These are phyloP conservation scores for Tuber brumale DNA, from an alignment of 495 filamentous ascomycete species.

Conservation along the genomic window DNA sequence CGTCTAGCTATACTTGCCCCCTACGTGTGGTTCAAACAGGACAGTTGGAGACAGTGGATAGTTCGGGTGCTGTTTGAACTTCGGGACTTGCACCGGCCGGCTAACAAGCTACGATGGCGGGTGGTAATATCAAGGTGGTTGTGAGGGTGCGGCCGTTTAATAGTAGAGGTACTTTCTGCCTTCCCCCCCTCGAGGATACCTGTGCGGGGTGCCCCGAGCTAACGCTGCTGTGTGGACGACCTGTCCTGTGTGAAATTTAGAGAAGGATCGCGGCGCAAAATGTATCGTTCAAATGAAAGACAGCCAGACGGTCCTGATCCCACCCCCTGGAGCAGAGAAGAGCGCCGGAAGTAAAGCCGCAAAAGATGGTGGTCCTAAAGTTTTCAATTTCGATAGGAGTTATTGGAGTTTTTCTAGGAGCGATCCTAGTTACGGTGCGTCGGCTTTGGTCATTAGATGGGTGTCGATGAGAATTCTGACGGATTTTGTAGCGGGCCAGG, in stretches of 20 bases:
- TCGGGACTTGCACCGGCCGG: slow-evolving; percentile 12
- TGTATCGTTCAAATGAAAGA: slow-evolving; percentile 97
- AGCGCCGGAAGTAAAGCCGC: slow-evolving; percentile 52
- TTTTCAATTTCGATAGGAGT: slow-evolving; percentile 90
- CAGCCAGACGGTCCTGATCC: slow-evolving; percentile 77
- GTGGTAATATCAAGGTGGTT: slow-evolving; percentile 99
- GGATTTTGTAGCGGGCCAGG: slow-evolving; percentile 58
- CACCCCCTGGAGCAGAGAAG: slow-evolving; percentile 57
- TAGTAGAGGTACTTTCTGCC: slow-evolving; percentile 61
- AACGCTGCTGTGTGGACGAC: neutral
- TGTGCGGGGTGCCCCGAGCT: slow-evolving; percentile 24
- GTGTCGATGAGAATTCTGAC: slow-evolving; percentile 14
- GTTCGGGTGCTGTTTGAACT: slow-evolving; percentile 17
- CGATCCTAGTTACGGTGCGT: slow-evolving; percentile 62
- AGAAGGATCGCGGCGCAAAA: slow-evolving; percentile 91
- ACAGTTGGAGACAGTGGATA: slow-evolving; percentile 19
- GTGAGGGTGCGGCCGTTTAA: slow-evolving; percentile 92
- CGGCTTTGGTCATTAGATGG: slow-evolving; percentile 5
- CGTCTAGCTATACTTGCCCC: neutral
- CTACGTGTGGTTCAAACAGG: neutral
- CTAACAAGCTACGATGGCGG: slow-evolving; percentile 46
- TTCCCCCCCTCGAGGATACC: slow-evolving; percentile 31
- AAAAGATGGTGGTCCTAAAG: slow-evolving; percentile 67
- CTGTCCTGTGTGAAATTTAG: slow-evolving; percentile 23
- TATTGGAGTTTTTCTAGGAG: slow-evolving; percentile 95